These are phyloP conservation scores for Lasiosphaeriaceae sp. DNA, from an alignment of 495 filamentous ascomycete genomes.

Conservation along the genomic window DNA sequence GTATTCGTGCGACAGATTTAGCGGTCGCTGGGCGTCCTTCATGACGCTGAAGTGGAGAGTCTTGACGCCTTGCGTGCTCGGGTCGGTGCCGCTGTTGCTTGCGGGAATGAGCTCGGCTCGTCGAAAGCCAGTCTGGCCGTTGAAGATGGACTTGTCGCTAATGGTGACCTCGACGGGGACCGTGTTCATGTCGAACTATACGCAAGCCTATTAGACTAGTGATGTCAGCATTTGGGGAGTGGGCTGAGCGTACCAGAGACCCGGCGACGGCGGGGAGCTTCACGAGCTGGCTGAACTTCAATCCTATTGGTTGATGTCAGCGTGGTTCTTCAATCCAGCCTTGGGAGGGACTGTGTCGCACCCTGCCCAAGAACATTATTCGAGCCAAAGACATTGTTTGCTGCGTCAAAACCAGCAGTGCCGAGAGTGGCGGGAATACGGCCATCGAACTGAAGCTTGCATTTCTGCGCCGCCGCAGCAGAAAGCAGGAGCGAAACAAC, in stretches of 20 bases:
- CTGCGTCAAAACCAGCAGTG: conserved; percentile 26
- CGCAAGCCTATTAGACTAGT: not conserved
- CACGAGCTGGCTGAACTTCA: conserved; percentile 26
- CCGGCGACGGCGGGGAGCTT: conserved; percentile 19
- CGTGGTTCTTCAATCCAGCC: not conserved
- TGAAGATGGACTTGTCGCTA: conserved; percentile 48
- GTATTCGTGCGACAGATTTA: conserved; percentile 48
- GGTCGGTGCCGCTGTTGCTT: conserved; percentile 42
- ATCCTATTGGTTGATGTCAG: conserved; percentile 9
- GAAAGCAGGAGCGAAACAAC: conserved; percentile 4
- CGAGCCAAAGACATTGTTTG: conserved; percentile 31
- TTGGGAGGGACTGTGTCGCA: not conserved
- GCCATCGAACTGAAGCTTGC: conserved; percentile 36
- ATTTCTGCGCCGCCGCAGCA: conserved; percentile 23
- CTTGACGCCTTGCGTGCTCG: conserved; percentile 39
- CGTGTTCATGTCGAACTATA: conserved; percentile 29
- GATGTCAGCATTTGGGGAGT: not conserved
- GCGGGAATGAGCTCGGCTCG: conserved; percentile 44
- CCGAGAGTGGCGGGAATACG: conserved; percentile 24
- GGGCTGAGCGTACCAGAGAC: conserved; percentile 18
- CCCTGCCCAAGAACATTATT: conserved; percentile 29
- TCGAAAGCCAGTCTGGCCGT: conserved; percentile 45
- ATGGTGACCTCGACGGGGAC: conserved; percentile 32
- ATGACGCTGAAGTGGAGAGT: conserved; percentile 47
- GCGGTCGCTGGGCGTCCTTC: conserved; percentile 35